phyloP scores from a whole-genome alignment of 192 early-diverging fungal species.

The Coemansia sp. region DNA sequence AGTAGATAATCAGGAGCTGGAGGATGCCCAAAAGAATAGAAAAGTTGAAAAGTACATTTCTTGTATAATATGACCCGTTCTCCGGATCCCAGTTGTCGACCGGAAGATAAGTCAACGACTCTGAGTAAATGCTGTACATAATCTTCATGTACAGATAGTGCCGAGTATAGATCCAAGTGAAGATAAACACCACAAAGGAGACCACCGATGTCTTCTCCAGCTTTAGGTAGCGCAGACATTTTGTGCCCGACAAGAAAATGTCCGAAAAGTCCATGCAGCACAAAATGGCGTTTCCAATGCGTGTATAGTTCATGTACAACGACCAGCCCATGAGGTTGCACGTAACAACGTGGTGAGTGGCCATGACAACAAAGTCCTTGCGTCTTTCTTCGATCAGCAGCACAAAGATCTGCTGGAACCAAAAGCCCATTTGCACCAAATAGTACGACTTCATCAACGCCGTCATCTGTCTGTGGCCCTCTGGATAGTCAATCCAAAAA shows the following conservation, averaged over 20 bases:
- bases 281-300: constrained; percentile 78
- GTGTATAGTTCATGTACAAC: constrained; percentile 68
- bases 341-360: constrained; percentile 76
- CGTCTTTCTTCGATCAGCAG: constrained; percentile 70
- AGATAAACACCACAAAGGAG: constrained; percentile 67
- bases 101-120: constrained; percentile 31
- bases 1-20: constrained; percentile 66
- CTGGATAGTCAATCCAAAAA: constrained; percentile 72
- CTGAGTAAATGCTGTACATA: constrained; percentile 58
- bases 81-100: constrained; percentile 26
- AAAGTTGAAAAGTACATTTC: constrained; percentile 17
- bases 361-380: constrained; percentile 72
- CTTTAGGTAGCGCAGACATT: constrained; percentile 73
- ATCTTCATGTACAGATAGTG: constrained; percentile 72
- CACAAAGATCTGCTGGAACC: constrained; percentile 78
- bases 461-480: constrained; percentile 58
- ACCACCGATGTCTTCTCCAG: constrained; percentile 58
- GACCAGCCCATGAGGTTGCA: constrained; percentile 64
- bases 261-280: constrained; percentile 79
- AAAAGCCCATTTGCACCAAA: constrained; percentile 72
- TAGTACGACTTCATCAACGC: constrained; percentile 70
- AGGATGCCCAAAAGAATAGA: constrained; percentile 47
- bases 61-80: constrained; percentile 30
- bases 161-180: constrained; percentile 75
- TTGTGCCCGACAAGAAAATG: constrained; percentile 73